Base-by-base conservation (phyloP, 495 filamentous ascomycete genomes). In the Penicillium soppii region DNA sequence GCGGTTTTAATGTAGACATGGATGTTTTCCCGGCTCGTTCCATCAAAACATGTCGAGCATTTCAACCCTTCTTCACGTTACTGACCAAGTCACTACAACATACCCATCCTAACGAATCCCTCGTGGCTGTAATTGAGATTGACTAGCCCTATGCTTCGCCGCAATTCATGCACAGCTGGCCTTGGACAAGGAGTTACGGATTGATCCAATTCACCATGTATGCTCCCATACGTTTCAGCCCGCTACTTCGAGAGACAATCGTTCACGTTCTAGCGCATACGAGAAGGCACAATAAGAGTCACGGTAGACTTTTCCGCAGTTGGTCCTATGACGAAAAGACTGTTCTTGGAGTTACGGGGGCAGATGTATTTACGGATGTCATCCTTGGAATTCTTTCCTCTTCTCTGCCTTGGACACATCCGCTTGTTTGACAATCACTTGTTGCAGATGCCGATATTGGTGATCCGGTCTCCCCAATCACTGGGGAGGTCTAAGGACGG, bases 1-100 rank as follows among this genome's bases (percentile, higher is more conserved):
- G 78, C 7, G 78, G 78, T 29, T 76, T 74, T 47, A 80, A 80
- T 55, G 71, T 68, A 3, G 78, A 82, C 48, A 67, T 73, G 21
- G 77, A 80, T 53, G 61, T 73, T 37, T 64, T 56, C 36, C 70
- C 70, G 0, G 60, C 57, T 0, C 57, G 47, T 8, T 37, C 63
- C 0, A 72, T 72, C 55, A 69, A 63, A 13, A 20, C 40, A n/a
- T 74, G 70, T 36, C 64, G 65, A 17, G 54, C 64, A 3, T 39
- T 70, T 26, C 13, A 61, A 1, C 58, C 61, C 0, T 16, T 66
- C 15, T 62, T 63, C 17, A 0, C 32, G 8, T 27, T 10, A 57
- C 40, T 8, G n/a, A n/a, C 17, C 43, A 17, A n/a, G n/a, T 8
- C 1, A 4, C 22, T 21, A 25, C 3, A 33, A 33, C 1, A 17